These are phyloP conservation scores for Arachis monticola DNA, from an alignment of 331 rosid species.

Conservation along the genomic window DNA sequence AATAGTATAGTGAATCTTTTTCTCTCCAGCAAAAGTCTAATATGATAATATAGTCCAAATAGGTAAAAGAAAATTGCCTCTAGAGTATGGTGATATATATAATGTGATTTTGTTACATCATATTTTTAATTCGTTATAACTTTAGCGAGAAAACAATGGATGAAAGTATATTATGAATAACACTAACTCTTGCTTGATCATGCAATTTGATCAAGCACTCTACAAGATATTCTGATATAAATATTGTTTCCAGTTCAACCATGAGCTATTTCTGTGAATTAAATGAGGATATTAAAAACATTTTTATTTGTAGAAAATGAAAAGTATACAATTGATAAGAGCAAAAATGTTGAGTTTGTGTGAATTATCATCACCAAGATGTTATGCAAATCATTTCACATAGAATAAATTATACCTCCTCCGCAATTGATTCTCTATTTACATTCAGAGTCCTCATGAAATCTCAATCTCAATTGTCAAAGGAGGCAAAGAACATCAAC, in stretches of 20 bases:
- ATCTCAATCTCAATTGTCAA: not conserved
- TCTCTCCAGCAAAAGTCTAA: not conserved
- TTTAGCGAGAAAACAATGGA: too few relatives aligned
- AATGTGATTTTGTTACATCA: not conserved
- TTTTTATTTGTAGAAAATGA: too few relatives aligned
- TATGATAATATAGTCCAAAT: not conserved
- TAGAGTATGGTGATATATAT: not conserved
- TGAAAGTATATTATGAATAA: too few relatives aligned
- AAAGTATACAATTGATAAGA: too few relatives aligned
- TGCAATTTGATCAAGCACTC: too few relatives aligned
- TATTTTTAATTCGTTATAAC: not conserved
- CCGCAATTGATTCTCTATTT: not conserved
- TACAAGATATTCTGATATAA: too few relatives aligned
- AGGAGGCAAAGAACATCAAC: not conserved
- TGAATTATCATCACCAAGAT: not conserved
- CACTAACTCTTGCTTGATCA: too few relatives aligned
- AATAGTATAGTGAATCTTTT: slow-evolving; percentile 9
- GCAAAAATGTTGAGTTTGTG: too few relatives aligned
- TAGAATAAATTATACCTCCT: not conserved
- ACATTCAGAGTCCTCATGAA: slow-evolving; percentile 5
- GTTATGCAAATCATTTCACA: not conserved
- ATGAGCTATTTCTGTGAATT: too few relatives aligned
- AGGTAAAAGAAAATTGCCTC: not conserved
- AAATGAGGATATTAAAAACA: too few relatives aligned
- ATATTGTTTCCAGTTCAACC: too few relatives aligned